phyloP scores from a whole-genome alignment of 2,329 filamentous ascomycete genomes.

The Seiridium unicorne region DNA sequence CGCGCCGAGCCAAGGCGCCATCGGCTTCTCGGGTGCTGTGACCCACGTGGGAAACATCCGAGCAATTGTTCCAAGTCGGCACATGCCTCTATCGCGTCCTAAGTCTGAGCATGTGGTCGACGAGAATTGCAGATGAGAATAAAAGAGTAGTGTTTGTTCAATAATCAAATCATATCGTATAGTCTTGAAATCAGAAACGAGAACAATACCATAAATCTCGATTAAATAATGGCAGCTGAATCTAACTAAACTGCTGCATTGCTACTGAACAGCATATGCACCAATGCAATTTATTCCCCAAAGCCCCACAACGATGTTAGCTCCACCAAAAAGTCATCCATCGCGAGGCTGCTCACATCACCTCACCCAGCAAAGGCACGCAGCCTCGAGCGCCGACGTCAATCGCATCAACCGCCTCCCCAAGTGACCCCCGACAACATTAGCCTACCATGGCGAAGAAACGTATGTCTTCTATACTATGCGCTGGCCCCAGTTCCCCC shows the following conservation, averaged over 20 bases:
- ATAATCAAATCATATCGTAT: no score
- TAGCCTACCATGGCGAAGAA: conserved; percentile 14
- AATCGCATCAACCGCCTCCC: not conserved
- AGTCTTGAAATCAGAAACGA: no score
- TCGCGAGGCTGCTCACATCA: not conserved
- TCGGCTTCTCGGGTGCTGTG: not conserved
- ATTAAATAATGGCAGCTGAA: no score
- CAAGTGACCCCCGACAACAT: not conserved
- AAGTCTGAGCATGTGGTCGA: no score
- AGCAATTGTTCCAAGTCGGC: no score
- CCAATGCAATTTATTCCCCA: not conserved
- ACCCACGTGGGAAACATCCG: not conserved
- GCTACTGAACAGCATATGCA: not conserved
- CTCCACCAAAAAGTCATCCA: conserved; percentile 12
- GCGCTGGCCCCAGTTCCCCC: not conserved
- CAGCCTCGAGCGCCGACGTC: not conserved
- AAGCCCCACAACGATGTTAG: not conserved
- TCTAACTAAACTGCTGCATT: no score
- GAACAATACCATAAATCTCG: no score
- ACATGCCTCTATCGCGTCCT: no score
- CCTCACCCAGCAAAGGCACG: not conserved
- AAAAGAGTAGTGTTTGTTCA: no score
- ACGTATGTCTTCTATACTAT: not conserved
- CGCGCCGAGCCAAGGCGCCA: not conserved
- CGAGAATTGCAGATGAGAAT: no score